phyloP scores from a whole-genome alignment of 1,284 basidiomycete species.

The Termitomyces sp. region DNA sequence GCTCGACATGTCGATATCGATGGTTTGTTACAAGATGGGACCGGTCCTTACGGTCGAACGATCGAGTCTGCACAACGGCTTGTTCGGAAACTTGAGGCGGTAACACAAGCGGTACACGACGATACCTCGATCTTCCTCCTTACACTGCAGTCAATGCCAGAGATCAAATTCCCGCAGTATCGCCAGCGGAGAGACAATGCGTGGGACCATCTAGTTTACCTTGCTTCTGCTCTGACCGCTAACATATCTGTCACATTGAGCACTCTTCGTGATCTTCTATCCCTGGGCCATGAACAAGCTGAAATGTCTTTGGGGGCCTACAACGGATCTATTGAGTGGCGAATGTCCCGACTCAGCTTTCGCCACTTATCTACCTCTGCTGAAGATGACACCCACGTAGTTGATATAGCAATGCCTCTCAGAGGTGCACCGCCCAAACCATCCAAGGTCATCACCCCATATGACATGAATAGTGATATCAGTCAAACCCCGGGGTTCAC shows the following conservation, averaged over 20 bases:
- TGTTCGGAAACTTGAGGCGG: slow-evolving; percentile 63
- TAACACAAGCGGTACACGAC: slow-evolving; percentile 68
- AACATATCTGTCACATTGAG: slow-evolving; percentile 54
- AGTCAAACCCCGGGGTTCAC: background rate
- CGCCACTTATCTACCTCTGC: slow-evolving; percentile 18
- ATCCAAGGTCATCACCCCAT: background rate
- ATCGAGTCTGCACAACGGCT: slow-evolving; percentile 63
- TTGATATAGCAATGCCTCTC: slow-evolving; percentile 58
- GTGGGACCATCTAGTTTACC: slow-evolving; percentile 42
- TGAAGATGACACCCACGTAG: slow-evolving; percentile 46
- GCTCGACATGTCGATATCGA: slow-evolving; percentile 76
- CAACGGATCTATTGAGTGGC: slow-evolving; percentile 66
- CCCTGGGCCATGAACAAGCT: slow-evolving; percentile 65
- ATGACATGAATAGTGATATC: slow-evolving; percentile 10
- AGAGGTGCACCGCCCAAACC: slow-evolving; percentile 15
- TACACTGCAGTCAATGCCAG: slow-evolving; percentile 47
- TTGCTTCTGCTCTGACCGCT: slow-evolving; percentile 43
- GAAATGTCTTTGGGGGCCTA: slow-evolving; percentile 63
- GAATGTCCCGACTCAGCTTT: slow-evolving; percentile 60
- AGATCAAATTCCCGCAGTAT: slow-evolving; percentile 29
- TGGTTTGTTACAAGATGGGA: slow-evolving; percentile 52
- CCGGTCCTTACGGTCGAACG: slow-evolving; percentile 50
- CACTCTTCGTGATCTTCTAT: slow-evolving; percentile 53
- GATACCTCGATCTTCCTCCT: slow-evolving; percentile 56
- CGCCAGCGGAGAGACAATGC: slow-evolving; percentile 31